Evolutionary conservation across 441 rosid genomes (phyloP), one percentile per base, ranked within the genome.

Genomic region (Adansonia rubrostipa): DNA sequence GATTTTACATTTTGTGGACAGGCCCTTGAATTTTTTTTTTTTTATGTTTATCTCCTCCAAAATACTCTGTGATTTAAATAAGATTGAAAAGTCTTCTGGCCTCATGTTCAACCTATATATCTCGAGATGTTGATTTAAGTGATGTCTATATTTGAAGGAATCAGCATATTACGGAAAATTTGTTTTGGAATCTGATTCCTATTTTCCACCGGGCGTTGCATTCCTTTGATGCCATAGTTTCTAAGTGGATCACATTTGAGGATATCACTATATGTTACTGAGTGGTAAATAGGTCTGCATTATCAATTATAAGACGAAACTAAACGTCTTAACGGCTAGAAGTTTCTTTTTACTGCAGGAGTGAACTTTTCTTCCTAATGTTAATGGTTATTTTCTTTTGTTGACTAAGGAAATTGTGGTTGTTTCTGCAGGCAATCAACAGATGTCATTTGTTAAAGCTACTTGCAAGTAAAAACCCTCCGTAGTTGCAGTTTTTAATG

Each of bases 371-470:
- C 47, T 44, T 57, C 53, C 47, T 24, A 10, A 1, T 66, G 6
- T 5, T 19, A 2, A 5, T 10, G 73, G 70, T n/a, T 47, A 66
- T 71, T 71, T 51, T 17, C 56, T 36, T 48, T 33, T 45, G 13
- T 62, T 15, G 48, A 72, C 45, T 40, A 50, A 17, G 45, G 66
- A 15, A 9, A 28, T 13, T 45, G 22, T 5, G 9, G 20, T 69
- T 9, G 10, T 57, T 66, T 66, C 63, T 58, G 54, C 63, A 67
- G 82, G 74, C 61, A 67, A 79, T 58, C 47, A 36, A 47, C 36
- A 42, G 15, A 20, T 64, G 3, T 24, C 44, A 56, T 66, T 28
- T 4, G 8, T 10, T 36, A 56, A 56, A 28, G 9, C 42, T n/a
- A 54, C 69, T 64, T 53, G 19, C 66, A 44, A 73, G 66, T n/a